These are phyloP conservation scores for Lepiota brunneoincarnata DNA, from an alignment of 768 basidiomycete genomes.

Conservation along the genomic window DNA sequence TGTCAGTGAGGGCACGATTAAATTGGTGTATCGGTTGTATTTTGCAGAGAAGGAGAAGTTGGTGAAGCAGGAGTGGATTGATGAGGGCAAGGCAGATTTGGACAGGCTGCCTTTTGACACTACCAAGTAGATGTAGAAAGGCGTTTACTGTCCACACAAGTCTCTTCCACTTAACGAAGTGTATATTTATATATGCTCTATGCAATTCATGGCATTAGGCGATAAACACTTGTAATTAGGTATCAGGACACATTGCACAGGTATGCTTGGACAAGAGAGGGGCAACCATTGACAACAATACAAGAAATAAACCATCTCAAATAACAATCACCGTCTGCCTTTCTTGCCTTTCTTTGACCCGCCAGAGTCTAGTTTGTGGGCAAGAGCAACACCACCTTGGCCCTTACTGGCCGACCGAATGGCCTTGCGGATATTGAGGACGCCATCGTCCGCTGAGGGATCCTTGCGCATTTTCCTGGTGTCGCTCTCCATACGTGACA, in stretches of 20 bases:
- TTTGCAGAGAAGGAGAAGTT: slow-evolving; percentile 71
- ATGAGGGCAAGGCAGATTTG: slow-evolving; percentile 68
- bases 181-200: not conserved
- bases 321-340: not conserved
- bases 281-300: not conserved
- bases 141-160: not conserved
- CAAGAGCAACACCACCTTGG: slow-evolving; percentile 58
- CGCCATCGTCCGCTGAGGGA: slow-evolving; percentile 40
- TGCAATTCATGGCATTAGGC: too few species aligned
- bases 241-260: not conserved
- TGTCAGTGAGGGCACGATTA: slow-evolving; percentile 94
- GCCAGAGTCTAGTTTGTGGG: slow-evolving; percentile 13
- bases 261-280: not conserved
- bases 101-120: slow-evolving; percentile 40
- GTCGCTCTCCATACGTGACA: slow-evolving; percentile 74
- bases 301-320: not conserved
- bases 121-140: slow-evolving; percentile 27
- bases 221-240: not conserved
- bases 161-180: not conserved
- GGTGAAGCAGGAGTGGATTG: slow-evolving; percentile 85
- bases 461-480: slow-evolving; percentile 57
- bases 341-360: not conserved
- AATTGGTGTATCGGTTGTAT: slow-evolving; percentile 82
- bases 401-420: slow-evolving; percentile 74
- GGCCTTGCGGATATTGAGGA: slow-evolving; percentile 88